phyloP scores from a whole-genome alignment of 768 basidiomycete species.

The Cyathus striatus region DNA sequence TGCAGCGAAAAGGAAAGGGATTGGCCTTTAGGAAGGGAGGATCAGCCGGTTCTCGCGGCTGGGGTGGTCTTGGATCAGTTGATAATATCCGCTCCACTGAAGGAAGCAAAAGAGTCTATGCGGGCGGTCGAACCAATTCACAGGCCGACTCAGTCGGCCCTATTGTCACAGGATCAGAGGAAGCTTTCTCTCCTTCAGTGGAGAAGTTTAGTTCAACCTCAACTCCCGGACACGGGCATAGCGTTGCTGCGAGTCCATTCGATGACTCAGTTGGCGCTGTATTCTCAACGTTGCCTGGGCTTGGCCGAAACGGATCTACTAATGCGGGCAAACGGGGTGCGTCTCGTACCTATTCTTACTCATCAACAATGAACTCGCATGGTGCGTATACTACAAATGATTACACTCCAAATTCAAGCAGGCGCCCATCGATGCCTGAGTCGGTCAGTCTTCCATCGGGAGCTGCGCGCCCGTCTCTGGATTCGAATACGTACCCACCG shows the following conservation, averaged over 20 bases:
- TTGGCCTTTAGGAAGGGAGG: constrained; percentile 6
- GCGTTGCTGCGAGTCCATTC: constrained; percentile 8
- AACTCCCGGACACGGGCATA: background rate
- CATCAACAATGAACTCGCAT: background rate
- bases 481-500: constrained; percentile 22
- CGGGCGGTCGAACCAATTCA: constrained; percentile 7
- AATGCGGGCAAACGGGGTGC: constrained; percentile 1
- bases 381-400: too few relatives aligned
- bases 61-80: constrained; percentile 25
- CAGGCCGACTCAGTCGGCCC: constrained; percentile 15
- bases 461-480: constrained; percentile 15
- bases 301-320: constrained; percentile 8
- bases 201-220: background rate
- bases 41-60: constrained; percentile 10
- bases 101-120: constrained; percentile 1
- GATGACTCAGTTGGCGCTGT: constrained; percentile 13
- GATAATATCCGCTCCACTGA: constrained; percentile 17
- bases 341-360: constrained; percentile 5
- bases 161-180: constrained; percentile 2
- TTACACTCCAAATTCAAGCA: background rate
- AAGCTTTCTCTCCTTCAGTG: background rate
- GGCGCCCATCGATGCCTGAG: constrained; percentile 8
- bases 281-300: constrained; percentile 16
- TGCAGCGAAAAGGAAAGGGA: constrained; percentile 16
- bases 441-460: background rate